Conservation (phyloP, 2,329 filamentous ascomycete species). For the Cordyceps militaris region DNA sequence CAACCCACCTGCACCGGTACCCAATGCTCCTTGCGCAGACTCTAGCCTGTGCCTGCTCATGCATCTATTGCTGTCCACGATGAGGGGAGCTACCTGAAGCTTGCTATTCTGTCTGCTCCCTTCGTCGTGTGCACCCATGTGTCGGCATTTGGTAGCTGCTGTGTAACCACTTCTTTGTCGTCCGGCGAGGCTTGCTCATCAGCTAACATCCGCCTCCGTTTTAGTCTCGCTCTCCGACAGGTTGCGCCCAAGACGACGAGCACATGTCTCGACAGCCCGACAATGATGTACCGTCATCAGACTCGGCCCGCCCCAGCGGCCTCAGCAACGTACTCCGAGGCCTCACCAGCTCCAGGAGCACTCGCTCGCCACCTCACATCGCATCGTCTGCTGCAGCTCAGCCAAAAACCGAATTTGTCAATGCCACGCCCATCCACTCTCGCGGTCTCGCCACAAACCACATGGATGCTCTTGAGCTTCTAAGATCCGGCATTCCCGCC, state of each 20-base stretch:
- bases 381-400: conserved; percentile 32
- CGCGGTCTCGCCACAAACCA: conserved; percentile 44
- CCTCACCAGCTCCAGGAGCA: conserved; percentile 48
- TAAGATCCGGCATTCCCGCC: conserved; percentile 44
- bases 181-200: not conserved
- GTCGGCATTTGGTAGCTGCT: not conserved
- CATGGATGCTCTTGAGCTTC: conserved; percentile 45
- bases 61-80: not conserved
- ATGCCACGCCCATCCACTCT: conserved; percentile 32
- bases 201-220: conserved; percentile 1
- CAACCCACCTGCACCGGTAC: conserved; percentile 9
- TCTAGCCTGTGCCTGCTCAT: not conserved
- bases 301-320: conserved; percentile 48
- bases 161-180: not conserved
- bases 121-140: not conserved
- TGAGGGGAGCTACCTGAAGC: not conserved
- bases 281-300: conserved; percentile 49
- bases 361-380: conserved; percentile 42
- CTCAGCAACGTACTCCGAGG: conserved; percentile 59
- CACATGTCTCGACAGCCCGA: conserved; percentile 55
- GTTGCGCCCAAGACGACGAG: conserved; percentile 27
- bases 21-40: conserved; percentile 5
- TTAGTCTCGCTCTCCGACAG: not conserved
- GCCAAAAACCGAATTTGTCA: conserved; percentile 38
- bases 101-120: not conserved